Conservation (phyloP, 805 yeast genomes). For the Yamadazyma olivae region DNA sequence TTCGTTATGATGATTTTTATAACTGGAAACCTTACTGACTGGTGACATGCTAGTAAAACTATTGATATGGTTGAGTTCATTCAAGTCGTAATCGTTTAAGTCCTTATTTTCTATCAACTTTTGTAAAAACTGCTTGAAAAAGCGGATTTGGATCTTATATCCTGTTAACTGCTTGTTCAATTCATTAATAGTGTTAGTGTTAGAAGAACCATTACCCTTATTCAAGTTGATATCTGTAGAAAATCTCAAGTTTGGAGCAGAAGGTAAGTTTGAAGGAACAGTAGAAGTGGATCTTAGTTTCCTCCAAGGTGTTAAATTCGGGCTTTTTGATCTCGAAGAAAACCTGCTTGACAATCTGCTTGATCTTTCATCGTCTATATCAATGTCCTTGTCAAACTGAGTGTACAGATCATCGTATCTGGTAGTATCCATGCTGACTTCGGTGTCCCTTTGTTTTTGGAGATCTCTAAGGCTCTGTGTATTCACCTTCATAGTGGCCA, state of each 20-base stretch:
- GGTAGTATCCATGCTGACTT: conserved; percentile 8
- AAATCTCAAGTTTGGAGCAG: conserved; percentile 14
- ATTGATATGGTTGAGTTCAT: conserved; percentile 9
- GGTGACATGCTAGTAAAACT: conserved; percentile 3
- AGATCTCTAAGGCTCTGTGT: conserved; percentile 2
- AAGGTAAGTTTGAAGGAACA: conserved; percentile 5
- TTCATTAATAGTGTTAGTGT: conserved; percentile 22
- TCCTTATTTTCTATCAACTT: conserved; percentile 25
- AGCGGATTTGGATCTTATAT: conserved; percentile 35
- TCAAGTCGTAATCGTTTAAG: conserved; percentile 5
- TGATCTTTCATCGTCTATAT: conserved; percentile 11
- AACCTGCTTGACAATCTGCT: conserved; percentile 11
- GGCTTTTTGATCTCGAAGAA: conserved; percentile 1
- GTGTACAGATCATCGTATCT: conserved; percentile 20
- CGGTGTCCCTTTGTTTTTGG: not conserved
- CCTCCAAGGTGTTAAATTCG: conserved; percentile 20
- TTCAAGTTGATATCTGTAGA: conserved; percentile 16
- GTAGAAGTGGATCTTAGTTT: conserved; percentile 20
- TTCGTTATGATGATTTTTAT: conserved; percentile 4
- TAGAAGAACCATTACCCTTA: conserved; percentile 23
- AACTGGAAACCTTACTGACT: conserved; percentile 1
- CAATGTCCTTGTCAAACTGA: conserved; percentile 20
- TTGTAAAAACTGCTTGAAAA: conserved; percentile 39
- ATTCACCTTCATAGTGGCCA: conserved; percentile 10
- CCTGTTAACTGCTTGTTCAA: conserved; percentile 34